Evolutionary conservation across 768 basidiomycete species (phyloP).

Genomic region (Hirschioporus abietinus): DNA sequence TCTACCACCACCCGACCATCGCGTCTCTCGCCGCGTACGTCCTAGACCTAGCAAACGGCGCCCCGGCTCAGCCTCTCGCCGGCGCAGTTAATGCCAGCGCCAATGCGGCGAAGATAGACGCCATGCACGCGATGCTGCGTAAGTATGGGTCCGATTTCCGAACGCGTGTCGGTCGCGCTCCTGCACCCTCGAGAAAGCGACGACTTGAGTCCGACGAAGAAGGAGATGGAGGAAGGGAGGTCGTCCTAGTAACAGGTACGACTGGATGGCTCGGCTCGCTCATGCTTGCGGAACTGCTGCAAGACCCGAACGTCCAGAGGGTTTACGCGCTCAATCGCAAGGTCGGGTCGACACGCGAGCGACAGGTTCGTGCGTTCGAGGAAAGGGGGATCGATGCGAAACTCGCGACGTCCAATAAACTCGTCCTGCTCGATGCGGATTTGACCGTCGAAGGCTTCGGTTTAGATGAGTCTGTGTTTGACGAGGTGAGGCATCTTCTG

Average conservation of each 20-base stretch:
- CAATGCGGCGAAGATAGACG: constrained; percentile 6
- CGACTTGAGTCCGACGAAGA: constrained; percentile 23
- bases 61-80: not conserved
- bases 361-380: constrained; percentile 15
- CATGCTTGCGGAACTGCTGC: constrained; percentile 26
- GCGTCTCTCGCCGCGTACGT: constrained; percentile 15
- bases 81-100: not conserved
- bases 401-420: constrained; percentile 15
- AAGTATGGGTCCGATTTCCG: constrained; percentile 17
- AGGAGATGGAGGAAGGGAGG: constrained; percentile 9
- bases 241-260: constrained; percentile 34
- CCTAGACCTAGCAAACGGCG: constrained; percentile 6
- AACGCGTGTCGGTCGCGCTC: not conserved
- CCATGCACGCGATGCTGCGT: constrained; percentile 16
- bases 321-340: constrained; percentile 31
- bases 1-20: constrained; percentile 20
- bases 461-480: constrained; percentile 10
- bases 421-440: constrained; percentile 20
- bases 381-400: constrained; percentile 16
- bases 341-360: not conserved
- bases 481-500: constrained; percentile 17
- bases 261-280: constrained; percentile 38
- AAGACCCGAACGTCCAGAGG: constrained; percentile 17
- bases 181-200: not conserved
- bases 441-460: constrained; percentile 10